Base-by-base conservation (phyloP, 2,329 filamentous ascomycete genomes). In the Aspergillus phoenicis region DNA sequence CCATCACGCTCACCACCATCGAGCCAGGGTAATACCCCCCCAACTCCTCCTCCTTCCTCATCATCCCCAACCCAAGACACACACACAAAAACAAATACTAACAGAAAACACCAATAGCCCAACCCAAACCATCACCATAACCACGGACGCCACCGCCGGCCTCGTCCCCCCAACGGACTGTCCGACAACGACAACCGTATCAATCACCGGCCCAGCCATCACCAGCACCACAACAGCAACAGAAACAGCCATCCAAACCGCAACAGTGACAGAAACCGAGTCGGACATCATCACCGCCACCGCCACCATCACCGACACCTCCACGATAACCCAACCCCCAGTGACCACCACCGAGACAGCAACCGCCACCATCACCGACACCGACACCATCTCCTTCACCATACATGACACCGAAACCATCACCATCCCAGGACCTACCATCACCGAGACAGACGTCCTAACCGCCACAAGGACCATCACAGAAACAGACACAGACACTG, bases 351-450 rank as follows among this genome's bases (percentile, higher is more conserved):
- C 51, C 11, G 22, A 47, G 11, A 20, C 22, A 13, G 11, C 15
- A 8, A 41, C 39, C 2, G 36, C 36, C 3, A 59, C 57, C 8
- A 24, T 59, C 22, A 59, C 49, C n/a, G 8, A 54, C 5, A 61
- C 53, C 15, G 20, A 38, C 1, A 60, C 47, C 2, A 15, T 30
- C 8, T 45, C 49, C 5, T 22, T 39, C n/a, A 62, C 56, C 1
- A 20, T n/a, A 5, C 38, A 28, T 15, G 5, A n/a, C n/a, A 38
- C 43, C 10, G 51, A 30, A 2, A 24, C 48, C 1, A 57, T 43
- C 1, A 15, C 20, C 1, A 13, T 45, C 22, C 28, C 30, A 6
- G 51, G 39, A 3, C 13, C 11, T 1, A 84, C 85, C 4, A 24
- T 36, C 11, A 36, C 33, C 11, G 33, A 36, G 11, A 36, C 33